Evolutionary conservation across 768 basidiomycete genomes (phyloP).

Genomic region (Mycena pura): DNA sequence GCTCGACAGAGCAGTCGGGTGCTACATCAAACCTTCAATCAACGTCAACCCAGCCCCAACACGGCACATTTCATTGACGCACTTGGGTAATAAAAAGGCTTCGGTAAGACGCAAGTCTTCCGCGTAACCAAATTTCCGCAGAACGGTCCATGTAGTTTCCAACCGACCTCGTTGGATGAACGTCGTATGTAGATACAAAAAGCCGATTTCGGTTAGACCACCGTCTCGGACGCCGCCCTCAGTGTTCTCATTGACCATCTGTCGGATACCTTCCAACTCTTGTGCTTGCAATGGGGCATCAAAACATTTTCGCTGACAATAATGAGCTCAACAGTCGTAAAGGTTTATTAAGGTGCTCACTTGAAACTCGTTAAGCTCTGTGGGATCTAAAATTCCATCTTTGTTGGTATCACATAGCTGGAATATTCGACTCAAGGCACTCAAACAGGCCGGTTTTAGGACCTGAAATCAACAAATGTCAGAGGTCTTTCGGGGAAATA

Average conservation of each 20-base stretch:
- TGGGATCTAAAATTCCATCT: constrained; percentile 87
- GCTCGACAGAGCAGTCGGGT: constrained; percentile 91
- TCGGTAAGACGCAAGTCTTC: constrained; percentile 92
- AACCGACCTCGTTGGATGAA: constrained; percentile 96
- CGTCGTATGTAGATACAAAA: constrained; percentile 92
- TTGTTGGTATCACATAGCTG: constrained; percentile 95
- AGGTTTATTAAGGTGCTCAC: constrained; percentile 47
- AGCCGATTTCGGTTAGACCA: constrained; percentile 91
- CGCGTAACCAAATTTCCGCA: constrained; percentile 94
- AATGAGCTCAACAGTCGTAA: constrained; percentile 13
- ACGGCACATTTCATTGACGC: constrained; percentile 38
- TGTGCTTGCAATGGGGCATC: constrained; percentile 89
- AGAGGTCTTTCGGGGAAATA: constrained; percentile 2
- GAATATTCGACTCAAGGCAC: constrained; percentile 92
- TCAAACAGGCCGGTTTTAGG: constrained; percentile 89
- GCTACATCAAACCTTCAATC: constrained; percentile 86
- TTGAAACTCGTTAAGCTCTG: constrained; percentile 97
- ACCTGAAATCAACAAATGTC: constrained; percentile 54
- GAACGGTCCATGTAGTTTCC: constrained; percentile 97
- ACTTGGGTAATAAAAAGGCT: constrained; percentile 89
- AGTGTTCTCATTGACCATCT: constrained; percentile 84
- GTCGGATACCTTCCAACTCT: constrained; percentile 96
- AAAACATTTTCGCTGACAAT: constrained; percentile 86
- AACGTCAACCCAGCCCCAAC: constrained; percentile 15
- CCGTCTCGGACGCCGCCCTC: constrained; percentile 75